Evolutionary conservation across 768 basidiomycete species (phyloP), one percentile per base, ranked within the genome.

Genomic region (Lactarius indigo): DNA sequence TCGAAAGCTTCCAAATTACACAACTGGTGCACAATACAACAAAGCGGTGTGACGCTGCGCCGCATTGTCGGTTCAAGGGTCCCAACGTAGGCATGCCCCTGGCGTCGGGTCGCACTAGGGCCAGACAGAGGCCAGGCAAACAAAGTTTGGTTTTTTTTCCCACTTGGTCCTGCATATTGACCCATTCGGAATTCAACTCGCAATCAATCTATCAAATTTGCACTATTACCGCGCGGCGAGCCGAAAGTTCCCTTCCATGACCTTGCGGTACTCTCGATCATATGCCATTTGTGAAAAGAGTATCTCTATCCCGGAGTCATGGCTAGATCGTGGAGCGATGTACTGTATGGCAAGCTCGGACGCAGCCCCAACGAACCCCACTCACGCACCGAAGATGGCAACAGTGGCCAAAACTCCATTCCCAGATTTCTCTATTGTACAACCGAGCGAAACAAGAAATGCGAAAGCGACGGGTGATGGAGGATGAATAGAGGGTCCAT

Each of bases 391-490:
- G 1, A 42, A 55, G 26, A 56, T 61, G 47, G 60, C 37, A 57
- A 41, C 33, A 52, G 60, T 44, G 26, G 33, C 12, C 58, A 56
- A 26, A 44, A 31, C 52, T 44, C 57, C 58, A 59, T 67, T 63
- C 52, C 63, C 50, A 59, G 33, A 35, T 60, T 63, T 63, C 57
- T 66, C 61, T 64, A 68, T n/a, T 47, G 42, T 68, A 68, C 66
- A 68, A 47, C 28, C 12, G 62, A 31, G 41, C 35, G 41, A 67
- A 64, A 37, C 66, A 47, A 64, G 57, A 58, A 20, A 47, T 47
- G 66, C 50, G 28, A 63, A n/a, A 35, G 44, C 31, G 39, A 23
- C 31, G 30, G 39, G 56, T 28, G 54, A 56, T 41, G 52, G 44
- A 44, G 28, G 62, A 39, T 41, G 50, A 52, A 57, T 26, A 47